These are phyloP conservation scores for Sapria himalayana DNA, from an alignment of 345 rosid species.

Conservation along the genomic window DNA sequence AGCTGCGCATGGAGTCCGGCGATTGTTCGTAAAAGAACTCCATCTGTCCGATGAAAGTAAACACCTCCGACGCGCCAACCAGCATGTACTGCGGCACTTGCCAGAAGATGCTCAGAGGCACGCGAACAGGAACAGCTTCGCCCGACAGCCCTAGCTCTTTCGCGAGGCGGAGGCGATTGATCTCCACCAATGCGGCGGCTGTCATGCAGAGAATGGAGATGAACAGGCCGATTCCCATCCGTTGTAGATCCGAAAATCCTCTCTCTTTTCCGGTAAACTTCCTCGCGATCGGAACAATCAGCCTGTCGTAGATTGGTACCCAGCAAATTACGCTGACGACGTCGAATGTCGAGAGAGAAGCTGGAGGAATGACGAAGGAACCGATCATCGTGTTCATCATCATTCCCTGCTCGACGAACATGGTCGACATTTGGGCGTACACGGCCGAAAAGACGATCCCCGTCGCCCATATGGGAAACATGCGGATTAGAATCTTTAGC, in stretches of 20 bases:
- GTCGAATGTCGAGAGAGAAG: constrained; percentile 65
- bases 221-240: constrained; percentile 86
- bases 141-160: constrained; percentile 52
- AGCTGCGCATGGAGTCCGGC: constrained; percentile 85
- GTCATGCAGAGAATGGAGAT: constrained; percentile 53
- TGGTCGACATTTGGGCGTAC: constrained; percentile 71
- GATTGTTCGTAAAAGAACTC: constrained; percentile 93
- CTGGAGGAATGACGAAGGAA: constrained; percentile 74
- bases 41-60: constrained; percentile 54
- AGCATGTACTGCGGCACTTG: constrained; percentile 80
- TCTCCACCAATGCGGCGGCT: constrained; percentile 75
- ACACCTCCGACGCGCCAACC: constrained; percentile 81
- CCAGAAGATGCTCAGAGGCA: constrained; percentile 72
- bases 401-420: constrained; percentile 91
- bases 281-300: constrained; percentile 63
- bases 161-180: constrained; percentile 39
- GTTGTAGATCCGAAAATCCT: constrained; percentile 75
- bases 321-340: constrained; percentile 59
- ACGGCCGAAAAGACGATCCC: constrained; percentile 74
- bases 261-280: constrained; percentile 62
- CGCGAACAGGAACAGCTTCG: constrained; percentile 17
- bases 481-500: constrained; percentile 66
- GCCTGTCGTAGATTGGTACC: constrained; percentile 65
- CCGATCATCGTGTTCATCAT: constrained; percentile 68
- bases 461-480: constrained; percentile 92